A percentile compares a stretch with the other conserved stretches of the same genome.
Evolutionary conservation across 352 stramenopile genomes (phyloP).

Genomic region (Pythium aristosporum): DNA sequence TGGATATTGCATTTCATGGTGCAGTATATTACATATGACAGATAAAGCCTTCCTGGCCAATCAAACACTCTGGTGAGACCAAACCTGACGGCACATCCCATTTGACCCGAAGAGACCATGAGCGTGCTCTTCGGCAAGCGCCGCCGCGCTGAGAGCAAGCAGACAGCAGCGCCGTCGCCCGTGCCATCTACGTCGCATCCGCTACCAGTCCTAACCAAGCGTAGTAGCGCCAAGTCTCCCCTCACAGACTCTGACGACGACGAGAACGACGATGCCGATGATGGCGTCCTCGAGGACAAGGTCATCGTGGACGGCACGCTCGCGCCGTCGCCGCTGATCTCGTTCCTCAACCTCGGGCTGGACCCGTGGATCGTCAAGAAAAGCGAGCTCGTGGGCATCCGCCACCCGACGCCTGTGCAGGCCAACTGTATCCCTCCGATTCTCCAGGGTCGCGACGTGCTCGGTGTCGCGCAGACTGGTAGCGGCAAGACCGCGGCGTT

Average conservation of each 20-base stretch:
- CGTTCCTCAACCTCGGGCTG: slow-evolving; percentile 84
- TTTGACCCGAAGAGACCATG: slow-evolving; percentile 30
- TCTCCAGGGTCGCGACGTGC: slow-evolving; percentile 88
- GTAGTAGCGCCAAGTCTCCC: not conserved
- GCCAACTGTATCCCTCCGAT: slow-evolving; percentile 90
- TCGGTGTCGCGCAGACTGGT: slow-evolving; percentile 93
- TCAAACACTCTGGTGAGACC: slow-evolving; percentile 6
- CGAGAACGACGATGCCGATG: not conserved
- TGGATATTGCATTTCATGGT: slow-evolving; percentile 14
- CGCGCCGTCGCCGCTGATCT: slow-evolving; percentile 52
- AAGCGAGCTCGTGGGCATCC: slow-evolving; percentile 82
- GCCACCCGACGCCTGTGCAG: slow-evolving; percentile 88
- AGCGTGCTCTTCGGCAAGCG: slow-evolving; percentile 82
- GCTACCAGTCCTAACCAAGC: slow-evolving; percentile 5
- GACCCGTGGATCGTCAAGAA: slow-evolving; percentile 88
- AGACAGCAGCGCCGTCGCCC: slow-evolving; percentile 6
- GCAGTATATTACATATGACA: slow-evolving; percentile 7
- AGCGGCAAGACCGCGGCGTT: slow-evolving; percentile 99
- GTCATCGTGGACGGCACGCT: slow-evolving; percentile 35
- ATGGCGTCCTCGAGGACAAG: slow-evolving; percentile 31
- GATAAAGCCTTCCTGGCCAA: slow-evolving; percentile 10
- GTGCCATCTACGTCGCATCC: slow-evolving; percentile 6
- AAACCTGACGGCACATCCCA: not conserved
- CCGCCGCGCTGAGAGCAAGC: slow-evolving; percentile 37
- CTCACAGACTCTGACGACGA: slow-evolving; percentile 10